Conservation (phyloP, 2,329 filamentous ascomycete species). For the Diaporthe caulivora region DNA sequence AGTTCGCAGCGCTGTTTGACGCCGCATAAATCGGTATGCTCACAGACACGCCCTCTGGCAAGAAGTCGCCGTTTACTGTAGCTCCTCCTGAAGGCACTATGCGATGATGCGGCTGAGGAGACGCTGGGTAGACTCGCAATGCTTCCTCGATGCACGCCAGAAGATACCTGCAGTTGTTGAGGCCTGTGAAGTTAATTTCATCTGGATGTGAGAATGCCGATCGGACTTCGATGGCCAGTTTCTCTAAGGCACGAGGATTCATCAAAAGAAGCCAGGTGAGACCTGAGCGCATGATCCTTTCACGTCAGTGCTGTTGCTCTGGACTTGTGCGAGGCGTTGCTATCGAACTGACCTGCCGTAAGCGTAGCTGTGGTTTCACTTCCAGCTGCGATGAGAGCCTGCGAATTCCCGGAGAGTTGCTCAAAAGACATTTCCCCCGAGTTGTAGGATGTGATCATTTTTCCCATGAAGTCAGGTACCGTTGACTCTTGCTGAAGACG, state of each 20-base stretch:
- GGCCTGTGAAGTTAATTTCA: conserved; percentile 53
- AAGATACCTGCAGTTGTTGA: conserved; percentile 50
- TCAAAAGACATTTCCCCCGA: background rate
- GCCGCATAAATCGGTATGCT: conserved; percentile 49
- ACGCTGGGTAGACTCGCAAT: conserved; percentile 53
- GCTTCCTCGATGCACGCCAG: conserved; percentile 54
- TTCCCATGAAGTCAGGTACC: conserved; percentile 9
- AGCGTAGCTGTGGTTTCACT: conserved; percentile 43
- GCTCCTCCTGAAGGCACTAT: conserved; percentile 39
- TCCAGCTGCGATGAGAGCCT: conserved; percentile 39
- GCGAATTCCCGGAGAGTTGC: background rate
- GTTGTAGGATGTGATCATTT: background rate
- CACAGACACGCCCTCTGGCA: conserved; percentile 41
- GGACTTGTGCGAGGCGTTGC: background rate
- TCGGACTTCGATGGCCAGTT: conserved; percentile 54
- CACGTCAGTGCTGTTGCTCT: background rate
- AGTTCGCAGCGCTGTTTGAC: conserved; percentile 50
- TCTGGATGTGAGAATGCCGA: conserved; percentile 48
- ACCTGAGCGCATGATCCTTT: background rate
- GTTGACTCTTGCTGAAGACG: background rate
- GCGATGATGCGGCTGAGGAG: conserved; percentile 38
- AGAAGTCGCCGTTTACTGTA: conserved; percentile 38
- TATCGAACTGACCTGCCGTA: conserved; percentile 31
- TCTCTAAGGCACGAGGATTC: conserved; percentile 48
- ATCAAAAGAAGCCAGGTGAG: conserved; percentile 47